phyloP scores from a whole-genome alignment of 768 basidiomycete genomes.

The Glaciozyma antarctica region DNA sequence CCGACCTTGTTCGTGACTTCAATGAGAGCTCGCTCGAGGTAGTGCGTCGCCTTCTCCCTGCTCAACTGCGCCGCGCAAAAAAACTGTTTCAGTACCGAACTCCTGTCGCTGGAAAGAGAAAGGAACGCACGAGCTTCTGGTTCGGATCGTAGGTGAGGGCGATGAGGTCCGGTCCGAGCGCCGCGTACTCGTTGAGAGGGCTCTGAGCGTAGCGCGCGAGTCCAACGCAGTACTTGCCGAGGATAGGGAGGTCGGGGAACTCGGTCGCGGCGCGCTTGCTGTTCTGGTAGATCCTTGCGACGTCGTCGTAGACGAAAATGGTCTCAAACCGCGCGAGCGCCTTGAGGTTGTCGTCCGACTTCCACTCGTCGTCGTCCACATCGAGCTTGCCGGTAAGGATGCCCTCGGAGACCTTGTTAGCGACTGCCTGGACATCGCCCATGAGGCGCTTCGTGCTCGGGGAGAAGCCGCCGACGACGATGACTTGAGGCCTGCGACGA shows the following conservation, averaged over 20 bases:
- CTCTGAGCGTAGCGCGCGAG: constrained; percentile 86
- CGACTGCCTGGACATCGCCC: constrained; percentile 25
- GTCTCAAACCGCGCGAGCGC: constrained; percentile 49
- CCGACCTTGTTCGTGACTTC: constrained; percentile 87
- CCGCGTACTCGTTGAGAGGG: constrained; percentile 87
- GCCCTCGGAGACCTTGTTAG: not conserved
- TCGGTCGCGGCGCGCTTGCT: constrained; percentile 75
- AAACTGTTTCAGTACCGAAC: not conserved
- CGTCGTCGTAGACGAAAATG: constrained; percentile 77
- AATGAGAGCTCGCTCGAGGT: constrained; percentile 77
- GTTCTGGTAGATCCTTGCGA: constrained; percentile 87
- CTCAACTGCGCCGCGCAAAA: constrained; percentile 53
- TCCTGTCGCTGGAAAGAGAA: not conserved
- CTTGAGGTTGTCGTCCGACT: not conserved
- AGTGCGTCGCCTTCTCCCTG: constrained; percentile 65
- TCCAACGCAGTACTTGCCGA: constrained; percentile 85
- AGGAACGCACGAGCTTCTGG: constrained; percentile 60
- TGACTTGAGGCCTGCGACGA: constrained; percentile 73
- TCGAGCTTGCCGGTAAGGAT: constrained; percentile 1
- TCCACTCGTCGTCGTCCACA: constrained; percentile 9
- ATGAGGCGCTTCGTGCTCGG: constrained; percentile 29
- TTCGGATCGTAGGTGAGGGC: constrained; percentile 77
- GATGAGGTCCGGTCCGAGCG: constrained; percentile 71
- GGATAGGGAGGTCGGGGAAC: constrained; percentile 63
- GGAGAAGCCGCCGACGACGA: constrained; percentile 78